Evolutionary conservation across 2,329 filamentous ascomycete species (phyloP).

Genomic region (Phaeosphaeriaceae sp.): DNA sequence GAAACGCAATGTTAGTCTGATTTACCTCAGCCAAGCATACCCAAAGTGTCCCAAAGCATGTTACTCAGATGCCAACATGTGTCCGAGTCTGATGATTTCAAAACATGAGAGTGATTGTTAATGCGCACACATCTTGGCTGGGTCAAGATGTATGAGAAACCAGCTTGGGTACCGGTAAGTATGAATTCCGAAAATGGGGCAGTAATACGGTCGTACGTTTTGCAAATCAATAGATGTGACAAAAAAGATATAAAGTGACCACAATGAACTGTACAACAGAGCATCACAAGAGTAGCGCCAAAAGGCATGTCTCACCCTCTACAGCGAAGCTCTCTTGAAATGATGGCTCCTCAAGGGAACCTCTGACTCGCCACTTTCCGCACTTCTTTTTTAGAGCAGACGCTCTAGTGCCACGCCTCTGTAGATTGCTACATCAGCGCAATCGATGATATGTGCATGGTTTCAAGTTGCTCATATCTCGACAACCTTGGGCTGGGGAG

Average conservation of each 20-base stretch:
- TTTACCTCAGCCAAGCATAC: slow-evolving; percentile 11
- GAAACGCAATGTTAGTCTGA: slow-evolving; percentile 5
- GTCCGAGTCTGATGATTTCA: not conserved
- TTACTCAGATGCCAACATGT: not conserved
- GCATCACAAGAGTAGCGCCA: slow-evolving; percentile 41
- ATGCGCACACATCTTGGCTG: slow-evolving; percentile 5
- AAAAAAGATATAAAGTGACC: slow-evolving; percentile 2
- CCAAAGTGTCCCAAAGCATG: not conserved
- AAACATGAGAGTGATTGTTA: not conserved
- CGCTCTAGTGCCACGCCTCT: slow-evolving; percentile 11
- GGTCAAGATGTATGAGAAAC: slow-evolving; percentile 3
- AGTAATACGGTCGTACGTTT: not conserved
- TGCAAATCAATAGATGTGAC: not conserved
- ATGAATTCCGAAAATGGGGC: not conserved
- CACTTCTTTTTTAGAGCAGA: slow-evolving; percentile 9
- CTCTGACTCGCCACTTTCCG: slow-evolving; percentile 21
- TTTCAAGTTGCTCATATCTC: too few relatives aligned
- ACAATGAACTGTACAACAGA: too few relatives aligned
- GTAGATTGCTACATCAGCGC: not conserved
- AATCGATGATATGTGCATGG: too few relatives aligned
- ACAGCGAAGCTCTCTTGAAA: slow-evolving; percentile 34
- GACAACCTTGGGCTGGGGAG: too few relatives aligned
- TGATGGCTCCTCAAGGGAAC: slow-evolving; percentile 17
- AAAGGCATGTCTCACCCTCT: slow-evolving; percentile 2
- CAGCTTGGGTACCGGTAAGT: not conserved